These are phyloP conservation scores for Colletotrichum tamarilloi DNA, from an alignment of 2,329 filamentous ascomycete genomes.

Conservation along the genomic window DNA sequence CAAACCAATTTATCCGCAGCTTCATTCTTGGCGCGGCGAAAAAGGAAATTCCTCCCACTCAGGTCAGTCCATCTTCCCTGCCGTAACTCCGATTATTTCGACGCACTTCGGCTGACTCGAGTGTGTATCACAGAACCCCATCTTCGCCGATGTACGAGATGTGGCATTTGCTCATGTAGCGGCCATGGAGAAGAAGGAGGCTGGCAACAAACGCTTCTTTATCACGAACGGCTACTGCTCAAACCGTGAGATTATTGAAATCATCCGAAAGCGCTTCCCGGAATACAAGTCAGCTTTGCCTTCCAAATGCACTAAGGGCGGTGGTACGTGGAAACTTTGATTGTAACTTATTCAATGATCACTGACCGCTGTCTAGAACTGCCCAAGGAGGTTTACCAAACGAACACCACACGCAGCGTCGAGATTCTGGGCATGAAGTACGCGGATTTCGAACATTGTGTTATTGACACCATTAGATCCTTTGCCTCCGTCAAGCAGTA, in stretches of 20 bases:
- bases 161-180: conserved; percentile 39
- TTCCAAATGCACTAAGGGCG: background rate
- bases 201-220: conserved; percentile 41
- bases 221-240: conserved; percentile 33
- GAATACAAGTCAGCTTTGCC: background rate
- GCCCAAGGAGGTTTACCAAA: background rate
- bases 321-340: background rate
- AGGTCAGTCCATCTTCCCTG: background rate
- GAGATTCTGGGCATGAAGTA: background rate
- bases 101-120: background rate
- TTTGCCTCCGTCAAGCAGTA: background rate
- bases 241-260: conserved; percentile 35
- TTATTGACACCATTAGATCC: background rate
- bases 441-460: background rate
- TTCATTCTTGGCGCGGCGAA: background rate
- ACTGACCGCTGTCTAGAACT: background rate
- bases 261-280: background rate
- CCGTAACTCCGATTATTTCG: background rate
- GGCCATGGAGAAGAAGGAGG: conserved; percentile 35
- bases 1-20: conserved; percentile 22
- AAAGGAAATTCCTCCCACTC: background rate
- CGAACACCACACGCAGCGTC: background rate
- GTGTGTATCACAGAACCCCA: background rate
- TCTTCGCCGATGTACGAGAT: conserved; percentile 40
- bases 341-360: no score